Base-by-base conservation (phyloP, 2,329 filamentous ascomycete species). In the Lecanoromycetidae sp. region DNA sequence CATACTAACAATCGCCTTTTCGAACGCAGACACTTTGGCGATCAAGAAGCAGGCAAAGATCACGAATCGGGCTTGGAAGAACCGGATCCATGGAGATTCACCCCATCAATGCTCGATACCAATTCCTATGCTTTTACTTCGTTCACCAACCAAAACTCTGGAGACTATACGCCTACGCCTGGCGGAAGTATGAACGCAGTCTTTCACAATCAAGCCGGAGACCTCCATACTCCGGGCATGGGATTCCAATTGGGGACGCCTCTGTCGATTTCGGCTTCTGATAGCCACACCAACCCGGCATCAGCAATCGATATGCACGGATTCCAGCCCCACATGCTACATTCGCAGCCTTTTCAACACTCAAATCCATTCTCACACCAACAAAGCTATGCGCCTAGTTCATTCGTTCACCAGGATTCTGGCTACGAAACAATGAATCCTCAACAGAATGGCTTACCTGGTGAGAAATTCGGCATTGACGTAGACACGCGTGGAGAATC, bases 141-240 rank as follows among this genome's bases (percentile, higher is more conserved):
- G 47, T 90, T 94, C 59, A 79, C 82, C 54, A 86, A 84, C 63
- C 84, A 88, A 54, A 77, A 82, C 37, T 77, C 84, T 13, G 84
- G 82, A 12, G 91, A 91, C 65, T 95, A 94, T 65, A 88, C 87
- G 6, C 85, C 88, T 2, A 93, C 86, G 1, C 84, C 87, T 2
- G 85, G 84, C 53, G 38, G 30, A 20, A 84, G 83, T 37, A 82
- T 80, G 53, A 86, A 83, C 60, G 83, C 84, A 15, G 66, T 90
- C 54, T 93, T 87, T 60, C 86, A 93, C 61, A 78, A 75, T 43
- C 85, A 88, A 63, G 84, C 86, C 30, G 84, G 86, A 42, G 87
- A 94, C 63, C 71, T 95, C 47, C 87, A 94, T 63, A 93, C 87
- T 2, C 87, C 87, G 3, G 80, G 76, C 26, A 71, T 88, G 57